Percentiles rank a stretch among this genome's conserved stretches.
phyloP scores from a whole-genome alignment of 352 stramenopile genomes.

The Globisporangium carolinianum region DNA sequence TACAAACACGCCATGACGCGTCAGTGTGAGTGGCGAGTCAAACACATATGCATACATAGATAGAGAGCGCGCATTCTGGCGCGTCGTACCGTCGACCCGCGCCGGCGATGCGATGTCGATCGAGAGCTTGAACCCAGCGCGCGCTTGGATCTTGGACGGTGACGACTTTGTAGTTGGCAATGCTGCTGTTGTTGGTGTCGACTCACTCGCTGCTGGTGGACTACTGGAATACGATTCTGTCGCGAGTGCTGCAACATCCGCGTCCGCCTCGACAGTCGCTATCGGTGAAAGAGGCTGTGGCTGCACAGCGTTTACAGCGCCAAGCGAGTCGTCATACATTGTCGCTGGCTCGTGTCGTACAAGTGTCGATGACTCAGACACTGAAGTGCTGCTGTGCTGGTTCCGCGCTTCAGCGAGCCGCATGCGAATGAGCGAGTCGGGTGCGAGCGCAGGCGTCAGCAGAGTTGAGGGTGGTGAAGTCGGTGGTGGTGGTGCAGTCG shows the following conservation, averaged over 20 bases:
- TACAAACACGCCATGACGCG: too few species aligned
- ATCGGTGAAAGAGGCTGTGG: too few species aligned
- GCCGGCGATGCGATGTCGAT: slow-evolving; percentile 38
- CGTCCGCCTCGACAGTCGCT: too few species aligned
- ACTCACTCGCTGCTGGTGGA: too few species aligned
- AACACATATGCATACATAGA: neutral
- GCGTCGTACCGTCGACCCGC: slow-evolving; percentile 32
- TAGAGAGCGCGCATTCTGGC: neutral
- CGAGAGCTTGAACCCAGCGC: slow-evolving; percentile 44
- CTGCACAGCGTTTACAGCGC: neutral
- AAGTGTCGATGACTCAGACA: neutral
- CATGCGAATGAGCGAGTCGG: slow-evolving; percentile 40
- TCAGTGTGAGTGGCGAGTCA: too few species aligned
- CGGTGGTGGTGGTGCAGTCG: slow-evolving; percentile 4
- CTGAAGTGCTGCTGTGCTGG: slow-evolving; percentile 12
- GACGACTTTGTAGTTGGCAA: slow-evolving; percentile 4
- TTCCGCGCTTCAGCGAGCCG: slow-evolving; percentile 29
- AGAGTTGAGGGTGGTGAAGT: neutral
- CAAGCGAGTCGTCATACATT: neutral
- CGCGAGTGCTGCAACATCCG: too few species aligned
- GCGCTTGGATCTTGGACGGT: slow-evolving; percentile 37
- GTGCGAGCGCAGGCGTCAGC: slow-evolving; percentile 10
- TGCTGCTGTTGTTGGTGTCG: neutral
- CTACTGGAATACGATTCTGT: neutral
- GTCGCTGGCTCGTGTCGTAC: neutral